A percentile compares a stretch with the other conserved stretches of the same genome.
Conservation (phyloP, 768 basidiomycete genomes). For the Chalciporus sphaerocephalus region DNA sequence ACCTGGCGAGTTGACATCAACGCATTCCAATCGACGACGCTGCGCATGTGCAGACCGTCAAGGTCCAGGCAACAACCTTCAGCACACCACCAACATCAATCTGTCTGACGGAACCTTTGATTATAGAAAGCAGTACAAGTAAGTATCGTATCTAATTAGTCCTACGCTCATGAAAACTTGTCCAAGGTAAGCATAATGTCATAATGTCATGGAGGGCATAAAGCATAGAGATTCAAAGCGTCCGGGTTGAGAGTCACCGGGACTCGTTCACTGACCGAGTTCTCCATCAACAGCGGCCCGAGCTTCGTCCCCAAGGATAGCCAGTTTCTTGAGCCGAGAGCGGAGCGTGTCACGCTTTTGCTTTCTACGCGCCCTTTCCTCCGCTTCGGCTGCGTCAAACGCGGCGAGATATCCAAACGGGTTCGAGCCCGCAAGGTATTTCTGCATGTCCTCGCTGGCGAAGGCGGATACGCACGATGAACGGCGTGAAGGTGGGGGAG, state of each 20-base stretch:
- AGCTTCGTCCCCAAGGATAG: conserved; percentile 10
- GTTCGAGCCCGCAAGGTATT: conserved; percentile 1
- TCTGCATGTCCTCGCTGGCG: background rate
- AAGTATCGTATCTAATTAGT: background rate
- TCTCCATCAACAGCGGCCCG: conserved; percentile 2
- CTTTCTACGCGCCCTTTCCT: background rate
- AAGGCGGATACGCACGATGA: background rate
- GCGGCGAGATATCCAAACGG: conserved; percentile 1
- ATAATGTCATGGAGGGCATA: background rate
- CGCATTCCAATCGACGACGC: too few species aligned
- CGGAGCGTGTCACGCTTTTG: conserved; percentile 3
- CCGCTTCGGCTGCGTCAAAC: conserved; percentile 1
- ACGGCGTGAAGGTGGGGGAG: background rate
- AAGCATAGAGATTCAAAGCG: background rate
- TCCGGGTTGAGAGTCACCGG: background rate
- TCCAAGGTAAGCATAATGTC: background rate
- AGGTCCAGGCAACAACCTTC: too few species aligned
- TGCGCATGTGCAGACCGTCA: too few species aligned
- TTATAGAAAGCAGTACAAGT: background rate
- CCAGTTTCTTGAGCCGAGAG: conserved; percentile 6
- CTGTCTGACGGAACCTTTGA: background rate
- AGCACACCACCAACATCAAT: too few species aligned
- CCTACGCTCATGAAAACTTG: background rate
- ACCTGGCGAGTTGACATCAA: too few species aligned
- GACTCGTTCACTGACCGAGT: background rate